These are phyloP conservation scores for Epichloe hybrida DNA, from an alignment of 2,329 filamentous ascomycete species.

Conservation along the genomic window DNA sequence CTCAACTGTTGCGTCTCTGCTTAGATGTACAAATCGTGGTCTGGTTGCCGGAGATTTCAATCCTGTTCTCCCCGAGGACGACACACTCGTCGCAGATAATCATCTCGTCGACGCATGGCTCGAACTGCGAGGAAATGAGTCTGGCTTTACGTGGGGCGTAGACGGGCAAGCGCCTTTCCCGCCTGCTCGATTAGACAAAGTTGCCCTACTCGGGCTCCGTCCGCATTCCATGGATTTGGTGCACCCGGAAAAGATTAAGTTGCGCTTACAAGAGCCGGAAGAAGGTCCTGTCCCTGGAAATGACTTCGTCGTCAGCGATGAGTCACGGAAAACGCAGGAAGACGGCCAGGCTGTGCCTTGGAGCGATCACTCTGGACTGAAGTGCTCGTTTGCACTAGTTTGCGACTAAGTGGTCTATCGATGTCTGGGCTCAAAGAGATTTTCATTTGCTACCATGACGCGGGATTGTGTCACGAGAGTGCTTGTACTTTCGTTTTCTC, in stretches of 20 bases:
- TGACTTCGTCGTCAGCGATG: neutral
- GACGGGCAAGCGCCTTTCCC: conserved; percentile 20
- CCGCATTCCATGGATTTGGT: no score
- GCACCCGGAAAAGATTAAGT: no score
- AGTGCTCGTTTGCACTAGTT: neutral
- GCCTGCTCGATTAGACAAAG: conserved; percentile 16
- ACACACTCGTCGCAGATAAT: conserved; percentile 16
- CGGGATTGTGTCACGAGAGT: no score
- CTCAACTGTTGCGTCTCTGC: conserved; percentile 12
- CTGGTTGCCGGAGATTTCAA: conserved; percentile 28
- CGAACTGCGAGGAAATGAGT: conserved; percentile 13
- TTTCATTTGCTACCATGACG: no score
- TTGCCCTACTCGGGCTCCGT: no score
- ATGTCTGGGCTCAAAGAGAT: no score
- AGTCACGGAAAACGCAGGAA: neutral
- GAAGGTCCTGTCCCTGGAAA: no score
- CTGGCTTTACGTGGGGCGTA: conserved; percentile 25
- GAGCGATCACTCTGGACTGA: conserved; percentile 1
- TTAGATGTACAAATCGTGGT: conserved; percentile 15
- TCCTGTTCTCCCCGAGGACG: conserved; percentile 22
- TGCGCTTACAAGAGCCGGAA: no score
- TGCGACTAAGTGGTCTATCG: no score
- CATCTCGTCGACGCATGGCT: conserved; percentile 8
- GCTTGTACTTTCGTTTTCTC: no score
- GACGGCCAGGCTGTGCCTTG: neutral